Percentiles rank a stretch among this genome's conserved stretches.
phyloP scores from a whole-genome alignment of 2,329 filamentous ascomycete genomes.

The Sclerotiophoma versabilis region DNA sequence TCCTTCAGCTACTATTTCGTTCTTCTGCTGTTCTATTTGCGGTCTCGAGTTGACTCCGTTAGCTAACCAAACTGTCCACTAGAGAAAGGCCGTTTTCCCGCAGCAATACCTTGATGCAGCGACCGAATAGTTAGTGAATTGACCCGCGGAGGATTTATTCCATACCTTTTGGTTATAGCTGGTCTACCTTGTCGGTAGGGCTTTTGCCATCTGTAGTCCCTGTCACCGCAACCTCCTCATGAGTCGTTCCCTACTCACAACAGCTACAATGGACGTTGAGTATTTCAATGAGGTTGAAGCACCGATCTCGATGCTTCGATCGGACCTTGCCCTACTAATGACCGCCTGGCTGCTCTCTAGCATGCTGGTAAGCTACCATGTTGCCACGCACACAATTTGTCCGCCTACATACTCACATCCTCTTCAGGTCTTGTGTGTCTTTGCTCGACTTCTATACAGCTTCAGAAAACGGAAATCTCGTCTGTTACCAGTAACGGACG shows the following conservation, averaged over 20 bases:
- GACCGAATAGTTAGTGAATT: neutral
- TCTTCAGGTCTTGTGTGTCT: neutral
- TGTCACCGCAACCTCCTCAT: neutral
- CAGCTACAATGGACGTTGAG: neutral
- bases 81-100: neutral
- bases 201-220: neutral
- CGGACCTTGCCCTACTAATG: neutral
- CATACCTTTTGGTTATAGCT: neutral
- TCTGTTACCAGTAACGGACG: constrained; percentile 23
- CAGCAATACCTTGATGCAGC: neutral
- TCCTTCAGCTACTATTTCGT: neutral
- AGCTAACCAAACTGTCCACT: neutral
- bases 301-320: neutral
- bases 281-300: neutral
- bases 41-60: neutral
- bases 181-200: neutral
- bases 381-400: too few species aligned
- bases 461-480: constrained; percentile 19
- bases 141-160: neutral
- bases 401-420: neutral
- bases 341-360: neutral
- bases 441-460: constrained; percentile 19
- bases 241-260: neutral
- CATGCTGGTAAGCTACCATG: neutral
- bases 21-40: neutral